Base-by-base conservation (phyloP, 192 early-diverging fungal species). In the Podila horticola region DNA sequence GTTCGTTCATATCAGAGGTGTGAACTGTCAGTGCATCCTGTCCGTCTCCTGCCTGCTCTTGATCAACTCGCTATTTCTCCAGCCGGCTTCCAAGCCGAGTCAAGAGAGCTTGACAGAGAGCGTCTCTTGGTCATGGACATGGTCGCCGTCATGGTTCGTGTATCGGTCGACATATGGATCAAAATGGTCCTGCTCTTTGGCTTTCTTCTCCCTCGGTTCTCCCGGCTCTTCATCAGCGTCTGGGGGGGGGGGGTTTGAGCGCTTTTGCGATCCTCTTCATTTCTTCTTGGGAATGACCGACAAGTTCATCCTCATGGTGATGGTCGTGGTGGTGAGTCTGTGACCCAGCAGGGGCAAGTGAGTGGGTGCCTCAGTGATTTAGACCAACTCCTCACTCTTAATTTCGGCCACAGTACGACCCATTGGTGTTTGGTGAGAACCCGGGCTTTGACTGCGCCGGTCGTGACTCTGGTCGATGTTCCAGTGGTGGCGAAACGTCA, bases 191-290 rank as follows among this genome's bases (percentile, higher is more conserved):
- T 8, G 34, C 20, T 64, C 38, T 38, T 62, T 58, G 57, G 57
- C 13, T 34, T 29, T 62, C 60, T 31, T 19, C 31, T 62, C 30
- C 34, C 31, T 4, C 30, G 13, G 28, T 58, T 58, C 28, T 2
- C 58, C 4, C 34, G 29, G 26, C 12, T 20, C 49, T 50, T 50
- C 49, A 50, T 50, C 10, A 50, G 20, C 49, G 3, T 50, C 20
- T 50, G 49, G n/a, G n/a, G n/a, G n/a, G n/a, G n/a, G n/a, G n/a
- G n/a, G n/a, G n/a, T 51, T 72, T 64, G 26, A 75, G 28, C 24
- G 66, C 62, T 52, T 58, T 75, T 0, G 74, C 68, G 38, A 75
- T 64, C 38, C 74, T 34, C 55, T 69, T 75, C 66, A 75, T 68
- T 30, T 55, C 74, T 26, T 51, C 30, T 26, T 48, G 64, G 51